A percentile compares a stretch with the other conserved stretches of the same genome.
phyloP scores from a whole-genome alignment of 2,329 filamentous ascomycete genomes.

The Fusarium denticulatum region DNA sequence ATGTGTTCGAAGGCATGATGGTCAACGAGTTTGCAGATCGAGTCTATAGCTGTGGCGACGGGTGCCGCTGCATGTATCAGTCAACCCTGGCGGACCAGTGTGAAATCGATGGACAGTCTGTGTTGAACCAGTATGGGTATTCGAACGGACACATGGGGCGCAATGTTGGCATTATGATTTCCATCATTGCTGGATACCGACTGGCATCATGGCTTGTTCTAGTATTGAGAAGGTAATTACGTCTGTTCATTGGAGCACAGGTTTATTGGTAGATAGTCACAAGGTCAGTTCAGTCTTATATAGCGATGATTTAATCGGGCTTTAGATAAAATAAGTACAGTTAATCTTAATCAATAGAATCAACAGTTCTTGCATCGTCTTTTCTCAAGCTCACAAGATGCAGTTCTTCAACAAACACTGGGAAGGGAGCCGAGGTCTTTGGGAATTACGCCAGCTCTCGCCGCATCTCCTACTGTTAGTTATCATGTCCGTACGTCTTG shows the following conservation, averaged over 20 bases:
- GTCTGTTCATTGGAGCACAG: background rate
- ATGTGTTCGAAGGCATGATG: constrained; percentile 94
- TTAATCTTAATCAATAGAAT: background rate
- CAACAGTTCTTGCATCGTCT: background rate
- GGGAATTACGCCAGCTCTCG: constrained; percentile 36
- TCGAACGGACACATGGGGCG: constrained; percentile 75
- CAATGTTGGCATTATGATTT: constrained; percentile 80
- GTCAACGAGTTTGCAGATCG: constrained; percentile 81
- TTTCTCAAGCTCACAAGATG: background rate
- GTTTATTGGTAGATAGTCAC: background rate
- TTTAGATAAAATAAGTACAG: background rate
- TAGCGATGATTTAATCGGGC: background rate
- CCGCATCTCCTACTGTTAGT: constrained; percentile 29
- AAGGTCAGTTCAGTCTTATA: background rate
- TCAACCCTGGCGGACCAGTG: constrained; percentile 66
- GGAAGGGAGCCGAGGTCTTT: constrained; percentile 27
- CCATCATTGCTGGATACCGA: constrained; percentile 71
- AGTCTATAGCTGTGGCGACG: constrained; percentile 59
- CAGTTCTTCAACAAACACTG: constrained; percentile 24
- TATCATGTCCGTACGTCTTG: background rate
- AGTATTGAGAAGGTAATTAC: constrained; percentile 39
- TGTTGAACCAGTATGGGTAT: constrained; percentile 77
- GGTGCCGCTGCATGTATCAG: constrained; percentile 77
- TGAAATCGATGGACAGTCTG: constrained; percentile 74
- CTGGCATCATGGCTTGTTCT: constrained; percentile 72